phyloP scores from a whole-genome alignment of 495 filamentous ascomycete species.

The Penicillium verhagenii region DNA sequence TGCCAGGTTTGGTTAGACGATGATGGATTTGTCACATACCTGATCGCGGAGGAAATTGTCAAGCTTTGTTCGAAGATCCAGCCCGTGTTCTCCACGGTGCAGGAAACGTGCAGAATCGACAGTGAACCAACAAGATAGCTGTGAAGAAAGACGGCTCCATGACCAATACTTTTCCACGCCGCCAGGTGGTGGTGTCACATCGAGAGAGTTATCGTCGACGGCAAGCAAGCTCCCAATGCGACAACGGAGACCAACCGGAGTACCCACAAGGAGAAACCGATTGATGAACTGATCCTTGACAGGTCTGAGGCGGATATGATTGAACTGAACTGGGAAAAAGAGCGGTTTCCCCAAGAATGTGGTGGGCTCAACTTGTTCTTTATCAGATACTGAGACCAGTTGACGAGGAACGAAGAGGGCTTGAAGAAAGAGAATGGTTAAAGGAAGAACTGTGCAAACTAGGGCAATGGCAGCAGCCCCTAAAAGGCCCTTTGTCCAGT shows the following conservation, averaged over 20 bases:
- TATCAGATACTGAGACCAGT: not conserved
- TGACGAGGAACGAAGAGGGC: not conserved
- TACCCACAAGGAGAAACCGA: not conserved
- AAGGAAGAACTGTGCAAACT: not conserved
- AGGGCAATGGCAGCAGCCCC: not conserved
- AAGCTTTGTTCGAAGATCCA: not conserved
- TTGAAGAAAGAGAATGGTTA: not conserved
- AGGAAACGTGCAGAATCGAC: not conserved
- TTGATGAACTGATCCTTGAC: not conserved
- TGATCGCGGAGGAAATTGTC: not conserved
- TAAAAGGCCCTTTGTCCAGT: not conserved
- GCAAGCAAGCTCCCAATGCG: not conserved
- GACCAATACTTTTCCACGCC: not conserved
- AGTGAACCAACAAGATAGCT: not conserved
- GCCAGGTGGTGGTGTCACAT: not conserved
- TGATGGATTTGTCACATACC: not conserved
- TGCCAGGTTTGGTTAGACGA: not conserved
- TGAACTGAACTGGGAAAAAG: not conserved
- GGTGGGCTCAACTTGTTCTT: not conserved
- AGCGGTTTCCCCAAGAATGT: not conserved
- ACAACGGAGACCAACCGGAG: not conserved
- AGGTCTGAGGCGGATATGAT: not conserved
- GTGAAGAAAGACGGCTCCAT: not conserved
- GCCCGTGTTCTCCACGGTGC: not conserved
- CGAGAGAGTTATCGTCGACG: conserved; percentile 1